A percentile compares a stretch with the other conserved stretches of the same genome.
Conservation (phyloP, 306 rosid species). For the Glycine tomentella region DNA sequence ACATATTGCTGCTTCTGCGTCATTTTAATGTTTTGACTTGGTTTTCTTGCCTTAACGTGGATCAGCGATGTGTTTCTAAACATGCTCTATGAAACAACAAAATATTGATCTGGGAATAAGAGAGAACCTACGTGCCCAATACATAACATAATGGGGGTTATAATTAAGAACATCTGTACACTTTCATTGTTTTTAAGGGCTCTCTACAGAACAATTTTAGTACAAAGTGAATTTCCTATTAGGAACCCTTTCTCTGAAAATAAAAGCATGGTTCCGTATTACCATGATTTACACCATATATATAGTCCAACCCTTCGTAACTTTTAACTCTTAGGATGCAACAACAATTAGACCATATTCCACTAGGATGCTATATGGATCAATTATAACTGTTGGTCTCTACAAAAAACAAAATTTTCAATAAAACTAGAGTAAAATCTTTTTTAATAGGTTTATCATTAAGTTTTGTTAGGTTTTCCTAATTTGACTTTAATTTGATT, state of each 20-base stretch:
- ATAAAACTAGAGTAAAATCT: background rate
- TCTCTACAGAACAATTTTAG: background rate
- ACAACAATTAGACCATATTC: background rate
- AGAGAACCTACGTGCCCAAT: constrained; percentile 8
- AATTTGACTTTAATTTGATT: constrained; percentile 12
- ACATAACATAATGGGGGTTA: background rate
- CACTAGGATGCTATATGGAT: constrained; percentile 12
- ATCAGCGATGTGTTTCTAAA: too few relatives aligned
- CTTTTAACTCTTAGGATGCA: background rate
- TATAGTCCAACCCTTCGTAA: background rate
- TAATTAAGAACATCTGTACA: background rate
- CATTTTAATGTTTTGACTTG: too few relatives aligned
- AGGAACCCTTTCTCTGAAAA: background rate
- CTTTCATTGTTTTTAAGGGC: constrained; percentile 22
- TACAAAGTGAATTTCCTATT: background rate
- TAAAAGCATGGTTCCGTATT: background rate
- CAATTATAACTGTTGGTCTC: background rate
- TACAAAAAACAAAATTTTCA: constrained; percentile 9
- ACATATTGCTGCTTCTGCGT: too few relatives aligned
- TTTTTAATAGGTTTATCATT: background rate
- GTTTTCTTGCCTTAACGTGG: too few relatives aligned
- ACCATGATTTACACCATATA: background rate
- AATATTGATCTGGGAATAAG: background rate
- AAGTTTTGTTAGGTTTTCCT: background rate
- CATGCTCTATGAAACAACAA: background rate